Percentiles rank a stretch among this genome's conserved stretches.
Evolutionary conservation across 1,139 yeast genomes (phyloP).

Genomic region (Candida dubliniensis): DNA sequence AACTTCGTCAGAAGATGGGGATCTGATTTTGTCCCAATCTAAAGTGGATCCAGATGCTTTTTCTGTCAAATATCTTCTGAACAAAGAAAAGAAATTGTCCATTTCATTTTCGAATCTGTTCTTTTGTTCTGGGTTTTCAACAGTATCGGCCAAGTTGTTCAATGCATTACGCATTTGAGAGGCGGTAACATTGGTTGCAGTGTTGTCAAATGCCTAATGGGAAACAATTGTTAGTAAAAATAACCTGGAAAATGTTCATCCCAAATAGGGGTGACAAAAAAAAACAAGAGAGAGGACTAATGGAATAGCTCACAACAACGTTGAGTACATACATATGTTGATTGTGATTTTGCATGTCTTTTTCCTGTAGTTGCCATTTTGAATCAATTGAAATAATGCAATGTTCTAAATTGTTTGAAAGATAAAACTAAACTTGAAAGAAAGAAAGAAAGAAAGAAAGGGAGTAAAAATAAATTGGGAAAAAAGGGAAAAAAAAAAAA

Average conservation of each 20-base stretch:
- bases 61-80: constrained; percentile 88
- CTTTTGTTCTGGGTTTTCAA: constrained; percentile 56
- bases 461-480: neutral
- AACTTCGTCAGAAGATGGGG: constrained; percentile 86
- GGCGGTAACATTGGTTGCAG: constrained; percentile 95
- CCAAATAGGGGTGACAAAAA: neutral
- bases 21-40: constrained; percentile 95
- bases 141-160: constrained; percentile 84
- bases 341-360: constrained; percentile 75
- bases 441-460: neutral
- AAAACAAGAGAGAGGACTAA: neutral
- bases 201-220: constrained; percentile 81
- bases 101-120: constrained; percentile 79
- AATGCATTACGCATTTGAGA: constrained; percentile 97
- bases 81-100: constrained; percentile 92
- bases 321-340: constrained; percentile 55
- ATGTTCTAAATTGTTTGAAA: too few relatives aligned
- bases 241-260: too few relatives aligned
- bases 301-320: too few relatives aligned
- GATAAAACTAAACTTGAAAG: neutral
- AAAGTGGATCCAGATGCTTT: constrained; percentile 83
- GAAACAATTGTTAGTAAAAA: constrained; percentile 21
- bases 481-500: too few relatives aligned
- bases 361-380: constrained; percentile 27
- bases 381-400: neutral